Percentiles rank a stretch among this genome's conserved stretches.
Conservation (phyloP, 495 filamentous ascomycete species). For the Jackrogersella multiformis region DNA sequence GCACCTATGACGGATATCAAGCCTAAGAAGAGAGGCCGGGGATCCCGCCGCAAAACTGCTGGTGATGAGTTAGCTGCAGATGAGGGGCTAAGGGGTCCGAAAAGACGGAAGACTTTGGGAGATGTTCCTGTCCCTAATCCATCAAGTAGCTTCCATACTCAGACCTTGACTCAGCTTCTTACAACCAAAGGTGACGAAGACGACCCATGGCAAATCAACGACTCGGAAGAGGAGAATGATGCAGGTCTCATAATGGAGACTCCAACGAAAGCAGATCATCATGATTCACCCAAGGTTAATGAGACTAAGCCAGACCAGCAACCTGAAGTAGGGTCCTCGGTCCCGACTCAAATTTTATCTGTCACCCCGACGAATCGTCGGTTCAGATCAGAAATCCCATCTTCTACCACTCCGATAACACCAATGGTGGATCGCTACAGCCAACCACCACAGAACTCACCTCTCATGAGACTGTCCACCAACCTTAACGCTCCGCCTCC, state of each 20-base stretch:
- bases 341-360: conserved; percentile 36
- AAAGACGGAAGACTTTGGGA: conserved; percentile 57
- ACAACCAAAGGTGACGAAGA: conserved; percentile 41
- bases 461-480: conserved; percentile 51
- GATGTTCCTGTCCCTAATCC: conserved; percentile 45
- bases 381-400: conserved; percentile 52
- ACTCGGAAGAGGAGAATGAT: conserved; percentile 49
- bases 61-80: conserved; percentile 33
- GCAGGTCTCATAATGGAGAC: conserved; percentile 35
- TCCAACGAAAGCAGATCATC: conserved; percentile 24
- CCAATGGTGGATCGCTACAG: conserved; percentile 45
- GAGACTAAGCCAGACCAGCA: conserved; percentile 7
- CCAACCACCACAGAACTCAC: conserved; percentile 47
- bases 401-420: conserved; percentile 49
- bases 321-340: conserved; percentile 19
- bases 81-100: conserved; percentile 31
- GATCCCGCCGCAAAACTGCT: conserved; percentile 37
- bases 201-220: conserved; percentile 43
- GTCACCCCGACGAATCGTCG: conserved; percentile 49
- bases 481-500: conserved; percentile 44
- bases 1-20: conserved; percentile 25
- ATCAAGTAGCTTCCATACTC: conserved; percentile 52
- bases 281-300: conserved; percentile 6
- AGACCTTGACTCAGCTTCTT: conserved; percentile 56
- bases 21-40: conserved; percentile 34